Percentiles rank a stretch among this genome's conserved stretches.
Conservation (phyloP, 257 asterid species). For the Solanum chiquidenum region DNA sequence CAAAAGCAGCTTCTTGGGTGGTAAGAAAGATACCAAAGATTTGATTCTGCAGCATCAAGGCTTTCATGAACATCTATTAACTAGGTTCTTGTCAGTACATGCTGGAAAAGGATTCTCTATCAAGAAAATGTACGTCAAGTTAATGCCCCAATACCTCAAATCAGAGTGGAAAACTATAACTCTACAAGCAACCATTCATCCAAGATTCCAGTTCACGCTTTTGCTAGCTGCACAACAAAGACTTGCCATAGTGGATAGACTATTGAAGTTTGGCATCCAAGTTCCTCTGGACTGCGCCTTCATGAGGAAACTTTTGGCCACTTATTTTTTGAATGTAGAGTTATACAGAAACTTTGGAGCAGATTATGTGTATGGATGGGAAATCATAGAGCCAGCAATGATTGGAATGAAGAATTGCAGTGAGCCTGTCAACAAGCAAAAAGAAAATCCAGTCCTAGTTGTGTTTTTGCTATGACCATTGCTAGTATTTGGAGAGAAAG, state of each 20-base stretch:
- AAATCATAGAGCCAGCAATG: no score
- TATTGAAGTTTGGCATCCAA: not conserved
- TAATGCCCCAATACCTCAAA: not conserved
- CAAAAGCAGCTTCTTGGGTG: not conserved
- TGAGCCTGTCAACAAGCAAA: not conserved
- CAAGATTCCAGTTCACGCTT: not conserved
- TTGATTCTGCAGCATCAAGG: not conserved
- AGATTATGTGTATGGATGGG: no score
- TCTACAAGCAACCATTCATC: not conserved
- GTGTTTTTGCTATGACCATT: not conserved
- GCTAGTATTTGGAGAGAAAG: not conserved
- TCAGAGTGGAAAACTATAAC: not conserved
- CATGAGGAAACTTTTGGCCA: no score
- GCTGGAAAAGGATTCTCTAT: not conserved
- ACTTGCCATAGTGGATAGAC: not conserved
- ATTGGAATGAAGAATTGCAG: not conserved
- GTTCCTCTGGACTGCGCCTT: no score
- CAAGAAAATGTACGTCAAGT: not conserved
- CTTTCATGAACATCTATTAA: not conserved
- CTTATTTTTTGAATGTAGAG: no score
- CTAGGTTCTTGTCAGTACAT: not conserved
- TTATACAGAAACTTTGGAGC: no score
- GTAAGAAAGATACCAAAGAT: not conserved
- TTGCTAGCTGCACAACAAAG: not conserved
- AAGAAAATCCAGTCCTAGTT: not conserved